phyloP scores from a whole-genome alignment of 768 basidiomycete species.

The Collybiopsis confluens region DNA sequence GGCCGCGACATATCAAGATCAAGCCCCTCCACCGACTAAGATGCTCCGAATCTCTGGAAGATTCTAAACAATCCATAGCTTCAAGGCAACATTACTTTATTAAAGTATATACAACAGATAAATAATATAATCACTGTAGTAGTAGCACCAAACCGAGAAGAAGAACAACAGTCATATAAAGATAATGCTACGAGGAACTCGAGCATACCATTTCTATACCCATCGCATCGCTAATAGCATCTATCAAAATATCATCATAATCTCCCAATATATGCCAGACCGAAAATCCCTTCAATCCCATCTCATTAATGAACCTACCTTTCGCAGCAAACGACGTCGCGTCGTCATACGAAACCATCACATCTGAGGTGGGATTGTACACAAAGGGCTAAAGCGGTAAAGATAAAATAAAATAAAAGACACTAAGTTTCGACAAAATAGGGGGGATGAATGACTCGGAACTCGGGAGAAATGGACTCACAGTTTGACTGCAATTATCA shows the following conservation, averaged over 20 bases:
- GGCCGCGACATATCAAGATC: too few species aligned
- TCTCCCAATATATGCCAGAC: conserved; percentile 70
- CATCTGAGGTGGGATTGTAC: conserved; percentile 47
- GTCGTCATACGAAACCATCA: conserved; percentile 70
- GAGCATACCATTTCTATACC: conserved; percentile 6
- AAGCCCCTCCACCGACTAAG: too few species aligned
- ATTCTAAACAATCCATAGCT: too few species aligned
- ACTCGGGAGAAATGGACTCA: conserved; percentile 34
- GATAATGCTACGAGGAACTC: neutral
- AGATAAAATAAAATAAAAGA: neutral
- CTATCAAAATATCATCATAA: conserved; percentile 50
- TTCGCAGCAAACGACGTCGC: conserved; percentile 57
- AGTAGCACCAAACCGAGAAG: too few species aligned
- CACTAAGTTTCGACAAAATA: neutral
- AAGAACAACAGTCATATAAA: too few species aligned
- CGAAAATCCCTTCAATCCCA: conserved; percentile 54
- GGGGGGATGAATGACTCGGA: too few species aligned
- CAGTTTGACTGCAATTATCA: conserved; percentile 72
- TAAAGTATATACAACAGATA: too few species aligned
- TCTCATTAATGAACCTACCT: conserved; percentile 52
- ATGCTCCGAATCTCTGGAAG: too few species aligned
- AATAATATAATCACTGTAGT: too few species aligned
- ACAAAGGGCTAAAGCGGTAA: conserved; percentile 51
- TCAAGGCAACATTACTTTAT: too few species aligned
- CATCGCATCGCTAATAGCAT: conserved; percentile 44